phyloP scores from a whole-genome alignment of 352 stramenopile species.

The Phytophthora sansomeana region DNA sequence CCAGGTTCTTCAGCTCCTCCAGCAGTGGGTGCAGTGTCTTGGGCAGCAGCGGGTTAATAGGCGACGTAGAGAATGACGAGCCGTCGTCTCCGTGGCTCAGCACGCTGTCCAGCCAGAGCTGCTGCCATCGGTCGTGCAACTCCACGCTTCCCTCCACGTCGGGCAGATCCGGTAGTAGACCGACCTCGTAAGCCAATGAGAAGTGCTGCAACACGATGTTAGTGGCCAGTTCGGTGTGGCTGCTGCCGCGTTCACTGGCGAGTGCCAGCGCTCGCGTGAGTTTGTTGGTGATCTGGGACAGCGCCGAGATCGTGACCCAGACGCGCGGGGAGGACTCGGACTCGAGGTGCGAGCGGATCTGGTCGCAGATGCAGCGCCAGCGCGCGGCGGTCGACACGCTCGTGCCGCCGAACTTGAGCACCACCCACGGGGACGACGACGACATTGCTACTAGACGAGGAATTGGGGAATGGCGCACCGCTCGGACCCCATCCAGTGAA shows the following conservation, averaged over 20 bases:
- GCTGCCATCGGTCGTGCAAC: slow-evolving; percentile 61
- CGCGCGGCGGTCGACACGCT: slow-evolving; percentile 83
- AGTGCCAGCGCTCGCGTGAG: slow-evolving; percentile 68
- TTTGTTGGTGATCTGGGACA: slow-evolving; percentile 90
- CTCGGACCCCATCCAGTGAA: slow-evolving; percentile 31
- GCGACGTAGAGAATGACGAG: slow-evolving; percentile 51
- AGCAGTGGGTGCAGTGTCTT: slow-evolving; percentile 65
- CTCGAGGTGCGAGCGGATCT: slow-evolving; percentile 68
- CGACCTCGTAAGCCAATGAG: slow-evolving; percentile 71
- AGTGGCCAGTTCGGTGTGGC: slow-evolving; percentile 53
- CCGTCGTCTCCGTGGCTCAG: slow-evolving; percentile 51
- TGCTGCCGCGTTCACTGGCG: slow-evolving; percentile 43
- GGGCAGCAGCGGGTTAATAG: slow-evolving; percentile 57
- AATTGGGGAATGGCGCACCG: slow-evolving; percentile 28
- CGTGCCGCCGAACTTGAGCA: slow-evolving; percentile 92
- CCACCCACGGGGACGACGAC: slow-evolving; percentile 62
- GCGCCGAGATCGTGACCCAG: slow-evolving; percentile 90
- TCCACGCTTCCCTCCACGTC: slow-evolving; percentile 52
- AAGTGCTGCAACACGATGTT: slow-evolving; percentile 80
- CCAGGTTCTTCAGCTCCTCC: slow-evolving; percentile 85
- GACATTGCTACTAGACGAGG: slow-evolving; percentile 14
- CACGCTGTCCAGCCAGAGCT: slow-evolving; percentile 68
- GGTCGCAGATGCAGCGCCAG: slow-evolving; percentile 83
- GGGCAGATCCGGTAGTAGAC: slow-evolving; percentile 58
- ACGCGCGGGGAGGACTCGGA: slow-evolving; percentile 52